These are phyloP conservation scores for Rhizopogon sp. DNA, from an alignment of 768 basidiomycete species.

Conservation along the genomic window DNA sequence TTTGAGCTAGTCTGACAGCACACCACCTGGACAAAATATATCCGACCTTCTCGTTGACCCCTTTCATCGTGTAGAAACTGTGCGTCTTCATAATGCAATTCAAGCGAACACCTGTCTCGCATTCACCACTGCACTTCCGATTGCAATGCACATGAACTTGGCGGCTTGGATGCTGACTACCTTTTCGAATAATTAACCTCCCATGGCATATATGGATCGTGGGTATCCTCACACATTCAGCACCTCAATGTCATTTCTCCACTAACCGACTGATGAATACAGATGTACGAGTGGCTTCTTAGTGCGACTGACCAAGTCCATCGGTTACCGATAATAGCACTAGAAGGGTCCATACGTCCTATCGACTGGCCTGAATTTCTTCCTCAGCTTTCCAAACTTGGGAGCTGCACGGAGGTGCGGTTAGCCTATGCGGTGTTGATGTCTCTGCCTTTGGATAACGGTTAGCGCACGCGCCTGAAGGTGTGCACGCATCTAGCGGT, in stretches of 20 bases:
- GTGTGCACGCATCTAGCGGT: neutral
- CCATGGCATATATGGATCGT: too few relatives aligned
- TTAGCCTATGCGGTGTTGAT: neutral
- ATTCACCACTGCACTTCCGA: neutral
- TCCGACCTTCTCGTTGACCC: constrained; percentile 5
- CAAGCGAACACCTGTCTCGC: neutral
- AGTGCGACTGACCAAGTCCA: neutral
- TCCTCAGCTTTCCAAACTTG: neutral
- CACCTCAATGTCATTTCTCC: neutral
- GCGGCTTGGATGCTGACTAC: neutral
- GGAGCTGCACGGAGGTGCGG: neutral
- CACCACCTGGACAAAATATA: neutral
- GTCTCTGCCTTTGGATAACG: too few relatives aligned
- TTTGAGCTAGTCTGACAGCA: neutral
- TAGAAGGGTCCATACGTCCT: neutral
- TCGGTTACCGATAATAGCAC: neutral
- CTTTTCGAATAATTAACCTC: neutral
- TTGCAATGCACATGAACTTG: neutral
- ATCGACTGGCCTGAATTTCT: neutral
- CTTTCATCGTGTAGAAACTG: constrained; percentile 1
- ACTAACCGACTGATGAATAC: neutral
- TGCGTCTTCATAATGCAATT: neutral
- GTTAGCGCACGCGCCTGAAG: too few relatives aligned
- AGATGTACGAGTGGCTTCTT: neutral
- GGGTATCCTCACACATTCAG: neutral